phyloP scores from a whole-genome alignment of 108 stramenopile species.

The Cylindrotheca closterium region DNA sequence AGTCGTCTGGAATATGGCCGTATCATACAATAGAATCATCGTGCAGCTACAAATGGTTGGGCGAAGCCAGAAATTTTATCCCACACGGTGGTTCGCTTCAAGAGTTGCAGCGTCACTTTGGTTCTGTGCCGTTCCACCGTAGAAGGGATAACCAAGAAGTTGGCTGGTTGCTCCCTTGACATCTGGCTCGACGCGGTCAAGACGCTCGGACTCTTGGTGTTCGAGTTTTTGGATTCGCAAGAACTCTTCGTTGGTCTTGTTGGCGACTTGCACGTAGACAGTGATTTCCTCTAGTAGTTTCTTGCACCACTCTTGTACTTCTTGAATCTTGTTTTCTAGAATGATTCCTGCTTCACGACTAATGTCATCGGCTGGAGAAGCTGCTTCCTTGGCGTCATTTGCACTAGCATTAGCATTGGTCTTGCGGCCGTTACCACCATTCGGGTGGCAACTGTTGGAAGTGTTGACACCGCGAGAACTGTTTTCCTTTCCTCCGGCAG shows the following conservation, averaged over 20 bases:
- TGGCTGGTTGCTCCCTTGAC: slow-evolving; percentile 28
- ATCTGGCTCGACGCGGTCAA: slow-evolving; percentile 61
- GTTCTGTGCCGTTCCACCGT: neutral
- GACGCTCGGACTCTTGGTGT: slow-evolving; percentile 38
- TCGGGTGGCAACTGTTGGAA: neutral
- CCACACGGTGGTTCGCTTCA: no score
- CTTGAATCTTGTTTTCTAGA: slow-evolving; percentile 8
- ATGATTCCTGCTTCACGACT: slow-evolving; percentile 7
- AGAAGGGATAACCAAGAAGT: slow-evolving; percentile 9
- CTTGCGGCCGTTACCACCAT: neutral
- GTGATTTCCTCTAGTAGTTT: slow-evolving; percentile 44
- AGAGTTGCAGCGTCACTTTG: no score
- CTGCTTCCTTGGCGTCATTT: no score
- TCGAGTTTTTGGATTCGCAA: slow-evolving; percentile 34
- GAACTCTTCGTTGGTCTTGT: slow-evolving; percentile 35
- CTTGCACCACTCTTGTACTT: slow-evolving; percentile 30
- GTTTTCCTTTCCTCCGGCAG: neutral
- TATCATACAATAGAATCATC: no score
- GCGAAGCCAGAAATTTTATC: no score
- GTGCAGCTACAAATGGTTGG: no score
- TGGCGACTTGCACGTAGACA: slow-evolving; percentile 15
- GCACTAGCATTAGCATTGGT: no score
- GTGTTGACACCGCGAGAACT: neutral
- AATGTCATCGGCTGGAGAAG: slow-evolving; percentile 6
- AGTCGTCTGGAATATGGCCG: no score